A percentile compares a stretch with the other conserved stretches of the same genome.
These are phyloP conservation scores for Xylaria sp. DNA, from an alignment of 2,329 filamentous ascomycete species.

Conservation along the genomic window DNA sequence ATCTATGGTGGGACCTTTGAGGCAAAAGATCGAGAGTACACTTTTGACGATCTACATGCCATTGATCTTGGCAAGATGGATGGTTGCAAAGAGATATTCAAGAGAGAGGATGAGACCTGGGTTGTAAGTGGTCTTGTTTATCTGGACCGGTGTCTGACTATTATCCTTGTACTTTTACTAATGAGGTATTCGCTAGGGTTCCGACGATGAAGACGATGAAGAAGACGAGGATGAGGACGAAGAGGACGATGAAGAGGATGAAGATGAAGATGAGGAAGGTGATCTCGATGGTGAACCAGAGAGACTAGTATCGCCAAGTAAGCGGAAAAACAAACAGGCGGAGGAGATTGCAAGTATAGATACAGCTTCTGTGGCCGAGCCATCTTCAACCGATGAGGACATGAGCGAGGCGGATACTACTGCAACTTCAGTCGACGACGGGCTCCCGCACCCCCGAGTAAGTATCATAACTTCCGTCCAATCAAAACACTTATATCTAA, in stretches of 20 bases:
- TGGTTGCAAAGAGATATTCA: constrained; percentile 92
- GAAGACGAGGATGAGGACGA: constrained; percentile 54
- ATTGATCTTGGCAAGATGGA: constrained; percentile 95
- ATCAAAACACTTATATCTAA: constrained; percentile 19
- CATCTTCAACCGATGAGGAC: constrained; percentile 55
- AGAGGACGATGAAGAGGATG: constrained; percentile 62
- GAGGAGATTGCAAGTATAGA: constrained; percentile 56
- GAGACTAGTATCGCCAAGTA: constrained; percentile 62
- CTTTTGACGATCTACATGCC: constrained; percentile 93
- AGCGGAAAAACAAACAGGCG: constrained; percentile 65
- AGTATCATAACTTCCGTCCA: constrained; percentile 37
- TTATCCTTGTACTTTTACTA: constrained; percentile 33
- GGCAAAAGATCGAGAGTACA: constrained; percentile 93
- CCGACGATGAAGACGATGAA: constrained; percentile 60
- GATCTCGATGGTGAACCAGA: constrained; percentile 62
- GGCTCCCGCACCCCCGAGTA: constrained; percentile 75
- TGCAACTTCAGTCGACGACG: constrained; percentile 73
- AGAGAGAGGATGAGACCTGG: constrained; percentile 86
- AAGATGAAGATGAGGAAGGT: constrained; percentile 70
- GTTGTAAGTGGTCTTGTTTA: constrained; percentile 64
- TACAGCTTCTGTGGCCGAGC: constrained; percentile 51
- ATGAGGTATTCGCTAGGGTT: constrained; percentile 58
- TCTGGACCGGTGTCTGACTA: background rate
- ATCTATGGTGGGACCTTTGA: constrained; percentile 97
- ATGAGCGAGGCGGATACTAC: constrained; percentile 59